These are phyloP conservation scores for Diaporthe batatas DNA, from an alignment of 2,329 filamentous ascomycete species.

Conservation along the genomic window DNA sequence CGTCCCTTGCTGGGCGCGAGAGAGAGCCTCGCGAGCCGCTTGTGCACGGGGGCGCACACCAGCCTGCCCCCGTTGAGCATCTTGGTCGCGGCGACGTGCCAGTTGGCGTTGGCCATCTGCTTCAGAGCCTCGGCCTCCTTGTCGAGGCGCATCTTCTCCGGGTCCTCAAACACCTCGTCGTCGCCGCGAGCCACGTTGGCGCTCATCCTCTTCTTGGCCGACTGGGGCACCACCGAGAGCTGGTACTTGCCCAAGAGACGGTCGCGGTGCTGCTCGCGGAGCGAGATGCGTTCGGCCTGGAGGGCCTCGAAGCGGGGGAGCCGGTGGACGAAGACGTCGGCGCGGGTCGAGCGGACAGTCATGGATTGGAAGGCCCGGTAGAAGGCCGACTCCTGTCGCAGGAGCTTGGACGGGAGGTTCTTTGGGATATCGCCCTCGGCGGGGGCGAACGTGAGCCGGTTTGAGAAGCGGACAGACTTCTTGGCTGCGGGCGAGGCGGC, in stretches of 20 bases:
- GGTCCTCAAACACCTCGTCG: constrained; percentile 72
- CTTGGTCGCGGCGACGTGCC: constrained; percentile 73
- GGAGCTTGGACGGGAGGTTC: constrained; percentile 65
- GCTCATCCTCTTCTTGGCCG: constrained; percentile 78
- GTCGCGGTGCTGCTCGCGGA: constrained; percentile 79
- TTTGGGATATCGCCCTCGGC: constrained; percentile 57
- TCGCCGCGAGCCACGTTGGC: constrained; percentile 81
- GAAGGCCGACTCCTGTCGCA: constrained; percentile 80
- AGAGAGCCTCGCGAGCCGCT: constrained; percentile 69
- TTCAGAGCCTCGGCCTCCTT: constrained; percentile 84
- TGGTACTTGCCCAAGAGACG: constrained; percentile 89
- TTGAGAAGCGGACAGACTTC: constrained; percentile 83
- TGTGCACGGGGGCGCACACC: constrained; percentile 73
- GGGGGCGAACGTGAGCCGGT: constrained; percentile 58
- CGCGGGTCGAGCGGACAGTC: constrained; percentile 72
- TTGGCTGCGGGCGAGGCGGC: constrained; percentile 58
- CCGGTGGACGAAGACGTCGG: constrained; percentile 87
- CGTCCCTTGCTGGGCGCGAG: constrained; percentile 56
- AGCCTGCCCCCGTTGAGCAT: constrained; percentile 74
- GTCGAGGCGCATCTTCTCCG: constrained; percentile 74
- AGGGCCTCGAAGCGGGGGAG: constrained; percentile 89
- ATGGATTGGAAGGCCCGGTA: constrained; percentile 88
- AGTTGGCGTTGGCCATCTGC: constrained; percentile 74
- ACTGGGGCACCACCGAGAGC: constrained; percentile 77
- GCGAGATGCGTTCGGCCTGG: constrained; percentile 83